Evolutionary conservation across 2,329 filamentous ascomycete species (phyloP).

Genomic region (Hirsutella thompsonii): DNA sequence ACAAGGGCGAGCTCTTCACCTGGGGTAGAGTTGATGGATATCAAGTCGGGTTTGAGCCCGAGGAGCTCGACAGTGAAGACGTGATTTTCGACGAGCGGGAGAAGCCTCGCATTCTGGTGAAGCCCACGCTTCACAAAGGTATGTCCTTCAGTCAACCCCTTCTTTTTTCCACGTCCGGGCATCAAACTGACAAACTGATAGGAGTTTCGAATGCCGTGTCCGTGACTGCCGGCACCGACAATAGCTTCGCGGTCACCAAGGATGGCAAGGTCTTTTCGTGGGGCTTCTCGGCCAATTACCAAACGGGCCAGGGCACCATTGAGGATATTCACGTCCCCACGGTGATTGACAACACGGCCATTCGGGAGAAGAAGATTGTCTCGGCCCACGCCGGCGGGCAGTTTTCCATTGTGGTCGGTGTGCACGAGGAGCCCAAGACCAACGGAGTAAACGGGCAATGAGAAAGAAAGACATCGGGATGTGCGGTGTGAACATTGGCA

Average conservation of each 20-base stretch:
- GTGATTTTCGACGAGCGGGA: slow-evolving; percentile 50
- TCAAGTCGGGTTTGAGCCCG: slow-evolving; percentile 43
- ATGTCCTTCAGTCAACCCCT: slow-evolving; percentile 16
- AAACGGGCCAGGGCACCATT: slow-evolving; percentile 64
- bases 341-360: slow-evolving; percentile 71
- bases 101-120: slow-evolving; percentile 50
- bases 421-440: slow-evolving; percentile 14
- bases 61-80: slow-evolving; percentile 33
- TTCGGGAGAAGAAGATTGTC: slow-evolving; percentile 59
- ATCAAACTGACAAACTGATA: slow-evolving; percentile 5
- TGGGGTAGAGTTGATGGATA: slow-evolving; percentile 46
- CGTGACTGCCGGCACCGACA: slow-evolving; percentile 56
- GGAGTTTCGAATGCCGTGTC: slow-evolving; percentile 37
- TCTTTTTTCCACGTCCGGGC: neutral
- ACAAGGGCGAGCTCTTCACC: slow-evolving; percentile 41
- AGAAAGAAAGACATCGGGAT: neutral
- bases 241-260: slow-evolving; percentile 57
- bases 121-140: slow-evolving; percentile 28
- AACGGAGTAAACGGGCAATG: slow-evolving; percentile 14
- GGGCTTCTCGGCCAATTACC: slow-evolving; percentile 71
- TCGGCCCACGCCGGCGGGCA: slow-evolving; percentile 84
- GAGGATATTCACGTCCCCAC: slow-evolving; percentile 72
- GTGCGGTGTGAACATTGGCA: too few species aligned
- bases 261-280: slow-evolving; percentile 65
- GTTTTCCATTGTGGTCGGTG: slow-evolving; percentile 52